phyloP scores from a whole-genome alignment of 768 basidiomycete genomes.

The Hericium rajendrae region DNA sequence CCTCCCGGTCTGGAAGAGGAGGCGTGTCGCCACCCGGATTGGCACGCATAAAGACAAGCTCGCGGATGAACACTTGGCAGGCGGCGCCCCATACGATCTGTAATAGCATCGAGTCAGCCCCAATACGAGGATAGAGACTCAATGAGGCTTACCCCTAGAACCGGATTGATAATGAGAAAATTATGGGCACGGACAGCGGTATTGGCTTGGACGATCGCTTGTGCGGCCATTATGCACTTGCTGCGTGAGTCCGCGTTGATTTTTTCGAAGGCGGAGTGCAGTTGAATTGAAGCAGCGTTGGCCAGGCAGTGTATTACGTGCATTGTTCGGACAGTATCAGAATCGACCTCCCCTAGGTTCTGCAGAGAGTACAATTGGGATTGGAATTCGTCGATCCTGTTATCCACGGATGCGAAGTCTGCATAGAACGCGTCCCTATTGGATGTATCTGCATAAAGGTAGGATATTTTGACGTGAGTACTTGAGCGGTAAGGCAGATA shows the following conservation, averaged over 20 bases:
- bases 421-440: slow-evolving; percentile 14
- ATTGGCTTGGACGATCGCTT: slow-evolving; percentile 7
- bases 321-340: slow-evolving; percentile 12
- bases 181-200: slow-evolving; percentile 1
- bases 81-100: slow-evolving; percentile 11
- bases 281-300: slow-evolving; percentile 20
- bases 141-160: slow-evolving; percentile 3
- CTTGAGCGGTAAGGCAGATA: background rate
- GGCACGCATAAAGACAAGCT: slow-evolving; percentile 7
- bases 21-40: slow-evolving; percentile 2
- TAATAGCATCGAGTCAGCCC: background rate
- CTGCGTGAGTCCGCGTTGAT: slow-evolving; percentile 10
- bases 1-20: slow-evolving; percentile 2
- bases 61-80: slow-evolving; percentile 10
- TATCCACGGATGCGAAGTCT: slow-evolving; percentile 19
- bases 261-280: slow-evolving; percentile 16
- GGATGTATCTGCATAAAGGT: slow-evolving; percentile 1
- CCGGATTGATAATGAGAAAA: background rate
- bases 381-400: slow-evolving; percentile 21
- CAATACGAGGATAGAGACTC: background rate
- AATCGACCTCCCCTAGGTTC: background rate
- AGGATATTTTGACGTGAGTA: background rate
- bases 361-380: slow-evolving; percentile 15
- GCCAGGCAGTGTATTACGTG: slow-evolving; percentile 19
- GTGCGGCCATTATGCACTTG: slow-evolving; percentile 11